Evolutionary conservation across 306 rosid genomes (phyloP).

Genomic region (Urtica urens): DNA sequence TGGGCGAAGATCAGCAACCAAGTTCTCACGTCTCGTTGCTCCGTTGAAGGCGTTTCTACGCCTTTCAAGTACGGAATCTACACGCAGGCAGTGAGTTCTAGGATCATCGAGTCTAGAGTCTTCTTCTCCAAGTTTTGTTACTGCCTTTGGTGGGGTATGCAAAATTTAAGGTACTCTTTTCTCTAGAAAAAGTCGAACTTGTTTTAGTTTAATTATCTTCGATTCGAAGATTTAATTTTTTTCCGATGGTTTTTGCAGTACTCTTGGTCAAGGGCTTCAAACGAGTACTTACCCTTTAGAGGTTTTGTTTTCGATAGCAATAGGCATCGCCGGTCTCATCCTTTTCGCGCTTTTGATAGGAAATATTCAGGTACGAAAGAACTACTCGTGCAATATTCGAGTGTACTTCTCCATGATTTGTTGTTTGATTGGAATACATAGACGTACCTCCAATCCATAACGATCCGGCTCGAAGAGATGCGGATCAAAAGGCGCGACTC

Average conservation of each 20-base stretch:
- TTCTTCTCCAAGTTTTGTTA: constrained; percentile 54
- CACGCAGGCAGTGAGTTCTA: constrained; percentile 40
- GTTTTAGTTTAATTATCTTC: background rate
- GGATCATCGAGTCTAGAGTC: constrained; percentile 37
- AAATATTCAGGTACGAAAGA: constrained; percentile 64
- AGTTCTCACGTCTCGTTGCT: constrained; percentile 39
- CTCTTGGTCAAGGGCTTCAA: constrained; percentile 88
- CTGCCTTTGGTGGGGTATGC: constrained; percentile 94
- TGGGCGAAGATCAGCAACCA: constrained; percentile 38
- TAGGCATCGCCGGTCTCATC: constrained; percentile 59
- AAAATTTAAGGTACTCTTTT: constrained; percentile 56
- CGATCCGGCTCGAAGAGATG: constrained; percentile 49
- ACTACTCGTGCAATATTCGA: too few relatives aligned
- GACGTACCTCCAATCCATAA: constrained; percentile 48
- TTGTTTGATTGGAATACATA: too few relatives aligned
- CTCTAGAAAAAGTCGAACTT: too few relatives aligned
- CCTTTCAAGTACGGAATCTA: constrained; percentile 69
- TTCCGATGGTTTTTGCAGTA: constrained; percentile 35
- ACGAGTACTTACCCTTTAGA: constrained; percentile 72
- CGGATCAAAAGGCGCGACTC: constrained; percentile 46
- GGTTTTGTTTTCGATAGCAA: constrained; percentile 62
- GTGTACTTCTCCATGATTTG: too few relatives aligned
- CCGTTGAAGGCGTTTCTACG: constrained; percentile 7
- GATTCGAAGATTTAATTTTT: background rate
- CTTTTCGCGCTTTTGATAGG: constrained; percentile 85